Evolutionary conservation across 768 basidiomycete genomes (phyloP).

Genomic region (Holtermanniella nyarrowii): DNA sequence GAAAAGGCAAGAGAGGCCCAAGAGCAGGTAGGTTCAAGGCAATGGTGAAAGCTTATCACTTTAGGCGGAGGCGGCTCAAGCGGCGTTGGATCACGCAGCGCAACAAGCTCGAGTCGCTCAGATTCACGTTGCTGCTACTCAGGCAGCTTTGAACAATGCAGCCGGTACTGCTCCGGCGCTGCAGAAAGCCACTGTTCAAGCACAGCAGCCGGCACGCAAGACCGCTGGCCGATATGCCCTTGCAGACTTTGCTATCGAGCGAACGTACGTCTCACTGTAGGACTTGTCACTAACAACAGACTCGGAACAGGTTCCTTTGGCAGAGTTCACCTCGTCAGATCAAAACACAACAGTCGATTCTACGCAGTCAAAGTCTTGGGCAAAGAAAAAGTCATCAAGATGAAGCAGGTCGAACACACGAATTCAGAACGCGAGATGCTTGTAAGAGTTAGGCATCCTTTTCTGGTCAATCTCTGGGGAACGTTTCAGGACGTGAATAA

Average conservation of each 20-base stretch:
- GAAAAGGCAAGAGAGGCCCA: constrained; percentile 39
- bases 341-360: constrained; percentile 87
- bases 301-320: constrained; percentile 41
- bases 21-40: constrained; percentile 26
- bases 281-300: constrained; percentile 8
- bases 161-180: constrained; percentile 1
- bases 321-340: constrained; percentile 53
- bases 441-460: constrained; percentile 41
- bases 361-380: constrained; percentile 91
- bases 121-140: constrained; percentile 38
- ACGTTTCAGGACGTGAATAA: constrained; percentile 42
- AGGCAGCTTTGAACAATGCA: constrained; percentile 34
- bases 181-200: constrained; percentile 8
- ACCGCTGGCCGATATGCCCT: constrained; percentile 40
- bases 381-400: constrained; percentile 79
- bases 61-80: constrained; percentile 37
- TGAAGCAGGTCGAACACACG: constrained; percentile 44
- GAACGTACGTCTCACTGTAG: constrained; percentile 28
- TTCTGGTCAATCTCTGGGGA: constrained; percentile 97
- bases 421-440: constrained; percentile 43
- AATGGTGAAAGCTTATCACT: not conserved
- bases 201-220: constrained; percentile 24
- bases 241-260: constrained; percentile 37
- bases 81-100: constrained; percentile 35
- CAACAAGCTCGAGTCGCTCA: constrained; percentile 39